A percentile compares a stretch with the other conserved stretches of the same genome.
Conservation (phyloP, 495 filamentous ascomycete genomes). For the Articulospora tetracladia region DNA sequence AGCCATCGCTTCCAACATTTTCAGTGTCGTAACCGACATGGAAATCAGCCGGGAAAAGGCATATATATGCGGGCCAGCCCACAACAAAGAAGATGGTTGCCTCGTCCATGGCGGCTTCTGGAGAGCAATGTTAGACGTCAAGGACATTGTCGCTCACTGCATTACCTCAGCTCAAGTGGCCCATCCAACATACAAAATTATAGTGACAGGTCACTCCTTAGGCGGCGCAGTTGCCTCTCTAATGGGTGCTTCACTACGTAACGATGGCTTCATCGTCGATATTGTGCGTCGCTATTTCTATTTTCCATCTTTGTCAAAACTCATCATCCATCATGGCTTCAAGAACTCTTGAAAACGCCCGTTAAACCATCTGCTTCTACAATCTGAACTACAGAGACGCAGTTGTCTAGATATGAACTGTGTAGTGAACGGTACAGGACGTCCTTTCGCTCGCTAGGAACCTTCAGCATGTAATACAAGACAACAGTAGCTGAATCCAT, state of each 20-base stretch:
- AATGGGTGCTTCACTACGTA: constrained; percentile 50
- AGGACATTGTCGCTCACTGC: constrained; percentile 39
- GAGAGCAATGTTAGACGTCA: constrained; percentile 44
- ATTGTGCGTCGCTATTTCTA: constrained; percentile 4
- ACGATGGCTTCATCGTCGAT: constrained; percentile 31
- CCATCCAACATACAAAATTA: constrained; percentile 44
- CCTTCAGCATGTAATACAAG: too few relatives aligned
- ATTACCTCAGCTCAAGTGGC: constrained; percentile 19
- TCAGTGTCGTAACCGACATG: constrained; percentile 47
- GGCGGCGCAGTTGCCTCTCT: constrained; percentile 59
- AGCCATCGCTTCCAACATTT: constrained; percentile 53
- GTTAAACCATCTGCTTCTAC: too few relatives aligned
- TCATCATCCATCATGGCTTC: too few relatives aligned
- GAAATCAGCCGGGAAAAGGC: constrained; percentile 34
- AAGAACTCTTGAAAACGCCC: too few relatives aligned
- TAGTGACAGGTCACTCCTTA: constrained; percentile 58
- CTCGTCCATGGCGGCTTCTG: constrained; percentile 52
- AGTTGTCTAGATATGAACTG: too few relatives aligned
- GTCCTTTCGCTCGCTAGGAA: too few relatives aligned
- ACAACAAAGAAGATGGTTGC: constrained; percentile 36
- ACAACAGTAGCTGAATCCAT: too few relatives aligned
- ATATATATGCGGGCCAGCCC: constrained; percentile 35
- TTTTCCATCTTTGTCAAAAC: too few relatives aligned
- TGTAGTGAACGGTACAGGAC: too few relatives aligned
- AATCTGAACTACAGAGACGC: too few relatives aligned